Evolutionary conservation across 768 basidiomycete genomes (phyloP).

Genomic region (Amanita jacksonii): DNA sequence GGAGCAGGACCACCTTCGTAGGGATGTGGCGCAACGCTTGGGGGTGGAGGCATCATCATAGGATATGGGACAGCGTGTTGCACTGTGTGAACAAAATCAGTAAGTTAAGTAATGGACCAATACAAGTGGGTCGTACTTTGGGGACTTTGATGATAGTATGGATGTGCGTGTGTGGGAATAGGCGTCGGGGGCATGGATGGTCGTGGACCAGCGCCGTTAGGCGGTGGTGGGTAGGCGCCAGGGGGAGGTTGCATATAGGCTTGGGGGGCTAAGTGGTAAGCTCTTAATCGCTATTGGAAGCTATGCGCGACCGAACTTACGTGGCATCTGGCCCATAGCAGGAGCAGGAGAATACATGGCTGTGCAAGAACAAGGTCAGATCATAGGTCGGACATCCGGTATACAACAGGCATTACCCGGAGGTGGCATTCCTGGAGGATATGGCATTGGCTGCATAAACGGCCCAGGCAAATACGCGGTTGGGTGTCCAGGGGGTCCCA

Average conservation of each 20-base stretch:
- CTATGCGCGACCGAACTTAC: slow-evolving; percentile 35
- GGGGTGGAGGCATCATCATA: slow-evolving; percentile 88
- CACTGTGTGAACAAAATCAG: slow-evolving; percentile 39
- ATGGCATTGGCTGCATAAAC: slow-evolving; percentile 81
- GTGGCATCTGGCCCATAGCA: slow-evolving; percentile 82
- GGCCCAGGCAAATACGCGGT: slow-evolving; percentile 71
- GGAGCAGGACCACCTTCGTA: slow-evolving; percentile 66
- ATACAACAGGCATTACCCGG: slow-evolving; percentile 35
- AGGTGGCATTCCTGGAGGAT: slow-evolving; percentile 71
- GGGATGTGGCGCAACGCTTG: slow-evolving; percentile 56
- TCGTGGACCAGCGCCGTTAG: slow-evolving; percentile 69
- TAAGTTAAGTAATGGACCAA: slow-evolving; percentile 18
- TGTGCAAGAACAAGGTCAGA: slow-evolving; percentile 17
- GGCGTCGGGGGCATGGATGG: slow-evolving; percentile 91
- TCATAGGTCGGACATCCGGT: slow-evolving; percentile 2
- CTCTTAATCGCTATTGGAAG: slow-evolving; percentile 5
- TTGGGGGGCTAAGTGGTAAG: slow-evolving; percentile 43
- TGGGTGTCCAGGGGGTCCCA: slow-evolving; percentile 70
- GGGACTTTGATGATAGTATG: slow-evolving; percentile 86
- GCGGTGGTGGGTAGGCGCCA: slow-evolving; percentile 67
- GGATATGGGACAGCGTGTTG: slow-evolving; percentile 80
- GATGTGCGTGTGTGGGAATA: slow-evolving; percentile 77
- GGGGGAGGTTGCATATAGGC: slow-evolving; percentile 76
- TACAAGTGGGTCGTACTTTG: slow-evolving; percentile 45
- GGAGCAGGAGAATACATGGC: slow-evolving; percentile 81